Percentiles rank a stretch among this genome's conserved stretches.
phyloP scores from a whole-genome alignment of 2,329 filamentous ascomycete species.

The Leptodontidium sp. region DNA sequence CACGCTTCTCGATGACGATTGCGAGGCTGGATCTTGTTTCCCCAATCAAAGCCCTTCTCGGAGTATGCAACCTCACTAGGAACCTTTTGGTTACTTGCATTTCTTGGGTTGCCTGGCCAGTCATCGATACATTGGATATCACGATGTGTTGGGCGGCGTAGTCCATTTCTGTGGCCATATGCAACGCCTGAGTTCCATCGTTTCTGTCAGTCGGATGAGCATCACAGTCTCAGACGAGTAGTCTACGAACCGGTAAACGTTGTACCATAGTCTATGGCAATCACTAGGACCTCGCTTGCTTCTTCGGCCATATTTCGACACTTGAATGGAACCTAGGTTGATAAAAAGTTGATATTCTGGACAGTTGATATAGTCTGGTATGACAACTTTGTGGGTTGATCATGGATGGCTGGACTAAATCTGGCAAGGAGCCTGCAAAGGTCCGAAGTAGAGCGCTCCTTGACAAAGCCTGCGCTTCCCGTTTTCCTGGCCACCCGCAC shows the following conservation, averaged over 20 bases:
- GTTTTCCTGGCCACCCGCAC: background rate
- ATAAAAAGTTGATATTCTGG: background rate
- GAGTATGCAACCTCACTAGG: slow-evolving; percentile 9
- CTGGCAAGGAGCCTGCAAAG: background rate
- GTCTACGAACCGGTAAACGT: slow-evolving; percentile 3
- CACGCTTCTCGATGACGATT: background rate
- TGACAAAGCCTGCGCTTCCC: background rate
- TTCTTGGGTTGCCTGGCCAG: background rate
- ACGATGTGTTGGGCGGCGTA: background rate
- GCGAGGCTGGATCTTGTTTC: slow-evolving; percentile 1
- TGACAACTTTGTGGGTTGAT: background rate
- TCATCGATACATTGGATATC: slow-evolving; percentile 4
- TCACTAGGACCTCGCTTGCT: background rate
- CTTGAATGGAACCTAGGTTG: no score
- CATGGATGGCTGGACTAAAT: background rate
- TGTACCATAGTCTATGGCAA: slow-evolving; percentile 8
- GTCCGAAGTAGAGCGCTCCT: background rate
- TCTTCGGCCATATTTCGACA: background rate
- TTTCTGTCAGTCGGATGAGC: background rate
- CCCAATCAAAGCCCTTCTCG: background rate
- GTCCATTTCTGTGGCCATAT: slow-evolving; percentile 3
- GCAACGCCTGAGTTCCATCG: background rate
- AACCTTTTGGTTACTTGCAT: slow-evolving; percentile 12
- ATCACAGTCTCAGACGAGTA: background rate
- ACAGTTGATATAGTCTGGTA: background rate